Conservation (phyloP, 2,329 filamentous ascomycete genomes). For the Clonostachys chloroleuca region DNA sequence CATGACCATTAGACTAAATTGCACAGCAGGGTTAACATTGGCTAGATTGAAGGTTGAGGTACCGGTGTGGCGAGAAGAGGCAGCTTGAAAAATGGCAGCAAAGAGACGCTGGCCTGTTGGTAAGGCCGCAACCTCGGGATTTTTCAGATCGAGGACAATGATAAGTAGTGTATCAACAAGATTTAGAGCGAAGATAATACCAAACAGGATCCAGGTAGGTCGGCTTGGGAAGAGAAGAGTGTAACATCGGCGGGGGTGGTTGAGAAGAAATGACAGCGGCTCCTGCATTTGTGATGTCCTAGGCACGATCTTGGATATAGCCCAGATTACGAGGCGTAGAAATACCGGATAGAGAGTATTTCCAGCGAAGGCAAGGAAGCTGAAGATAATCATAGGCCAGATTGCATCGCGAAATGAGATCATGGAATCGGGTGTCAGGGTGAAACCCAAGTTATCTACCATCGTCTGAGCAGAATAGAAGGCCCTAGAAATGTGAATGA, state of each 20-base stretch:
- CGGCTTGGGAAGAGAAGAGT: conserved; percentile 56
- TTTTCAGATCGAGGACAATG: conserved; percentile 43
- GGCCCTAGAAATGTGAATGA: conserved; percentile 22
- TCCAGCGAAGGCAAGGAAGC: conserved; percentile 42
- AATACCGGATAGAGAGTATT: conserved; percentile 56
- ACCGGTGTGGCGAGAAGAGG: conserved; percentile 39
- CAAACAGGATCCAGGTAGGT: conserved; percentile 55
- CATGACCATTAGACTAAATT: conserved; percentile 57
- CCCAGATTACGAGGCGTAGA: conserved; percentile 54
- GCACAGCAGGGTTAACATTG: conserved; percentile 46
- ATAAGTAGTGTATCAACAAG: conserved; percentile 51
- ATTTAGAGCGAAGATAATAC: conserved; percentile 46
- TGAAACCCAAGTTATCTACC: conserved; percentile 47
- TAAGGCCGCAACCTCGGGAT: conserved; percentile 39
- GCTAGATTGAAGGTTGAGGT: conserved; percentile 45
- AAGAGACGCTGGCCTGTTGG: conserved; percentile 41
- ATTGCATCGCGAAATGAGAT: conserved; percentile 37
- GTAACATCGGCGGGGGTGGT: conserved; percentile 59
- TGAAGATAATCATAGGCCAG: conserved; percentile 39
- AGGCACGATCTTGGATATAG: conserved; percentile 39
- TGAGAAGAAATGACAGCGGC: conserved; percentile 50
- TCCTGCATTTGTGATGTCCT: conserved; percentile 29
- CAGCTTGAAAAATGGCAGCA: conserved; percentile 55
- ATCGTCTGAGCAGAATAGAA: conserved; percentile 47
- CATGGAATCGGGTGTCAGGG: conserved; percentile 51